phyloP scores from a whole-genome alignment of 805 yeast species.

The Metschnikowia lachancei region DNA sequence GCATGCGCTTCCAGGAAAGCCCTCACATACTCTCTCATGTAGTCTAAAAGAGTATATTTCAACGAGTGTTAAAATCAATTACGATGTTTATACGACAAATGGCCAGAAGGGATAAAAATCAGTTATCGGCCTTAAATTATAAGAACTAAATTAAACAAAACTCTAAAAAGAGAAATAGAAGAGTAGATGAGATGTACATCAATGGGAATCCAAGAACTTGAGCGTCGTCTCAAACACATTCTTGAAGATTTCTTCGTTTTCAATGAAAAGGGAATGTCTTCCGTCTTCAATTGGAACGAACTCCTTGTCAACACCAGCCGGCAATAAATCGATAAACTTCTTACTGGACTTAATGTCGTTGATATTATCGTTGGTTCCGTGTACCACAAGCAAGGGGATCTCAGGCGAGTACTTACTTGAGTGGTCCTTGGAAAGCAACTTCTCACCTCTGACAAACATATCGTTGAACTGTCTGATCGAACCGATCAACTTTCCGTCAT shows the following conservation, averaged over 20 bases:
- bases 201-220: conserved; percentile 27
- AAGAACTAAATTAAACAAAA: neutral
- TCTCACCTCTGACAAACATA: conserved; percentile 61
- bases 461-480: conserved; percentile 60
- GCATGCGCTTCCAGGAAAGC: conserved; percentile 5
- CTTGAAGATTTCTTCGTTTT: conserved; percentile 31
- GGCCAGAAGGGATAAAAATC: too few relatives aligned
- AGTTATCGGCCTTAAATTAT: neutral
- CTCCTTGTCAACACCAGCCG: conserved; percentile 33
- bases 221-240: conserved; percentile 36
- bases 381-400: conserved; percentile 54
- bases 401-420: conserved; percentile 36
- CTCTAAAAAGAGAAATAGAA: neutral
- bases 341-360: conserved; percentile 52
- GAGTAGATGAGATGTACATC: neutral
- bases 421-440: conserved; percentile 38
- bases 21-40: neutral
- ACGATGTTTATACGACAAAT: too few relatives aligned
- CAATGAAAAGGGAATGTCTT: conserved; percentile 47
- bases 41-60: neutral
- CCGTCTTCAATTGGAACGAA: conserved; percentile 32
- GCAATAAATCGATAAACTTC: conserved; percentile 36
- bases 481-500: conserved; percentile 43
- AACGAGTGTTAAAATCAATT: too few relatives aligned
- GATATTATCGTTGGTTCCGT: conserved; percentile 62